phyloP scores from a whole-genome alignment of 768 basidiomycete genomes.

The Xerocomus spinulosus region DNA sequence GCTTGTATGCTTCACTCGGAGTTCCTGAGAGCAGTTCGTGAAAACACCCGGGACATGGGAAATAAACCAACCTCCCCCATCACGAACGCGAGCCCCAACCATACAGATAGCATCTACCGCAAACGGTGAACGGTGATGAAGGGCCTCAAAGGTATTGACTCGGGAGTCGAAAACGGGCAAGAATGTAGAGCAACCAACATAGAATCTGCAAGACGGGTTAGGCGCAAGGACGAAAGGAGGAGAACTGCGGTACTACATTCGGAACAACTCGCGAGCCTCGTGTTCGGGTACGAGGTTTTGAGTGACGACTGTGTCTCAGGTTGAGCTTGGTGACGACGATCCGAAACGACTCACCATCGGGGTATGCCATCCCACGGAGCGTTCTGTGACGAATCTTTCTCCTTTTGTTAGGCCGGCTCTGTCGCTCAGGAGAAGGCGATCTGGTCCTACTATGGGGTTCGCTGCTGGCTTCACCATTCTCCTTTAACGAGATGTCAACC shows the following conservation, averaged over 20 bases:
- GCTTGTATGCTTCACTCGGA: conserved; percentile 62
- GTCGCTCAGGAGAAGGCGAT: conserved; percentile 68
- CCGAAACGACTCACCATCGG: conserved; percentile 54
- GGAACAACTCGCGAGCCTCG: conserved; percentile 83
- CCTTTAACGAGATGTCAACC: conserved; percentile 38
- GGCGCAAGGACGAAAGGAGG: conserved; percentile 9
- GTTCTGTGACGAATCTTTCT: conserved; percentile 65
- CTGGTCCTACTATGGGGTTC: conserved; percentile 73
- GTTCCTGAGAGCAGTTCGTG: conserved; percentile 44
- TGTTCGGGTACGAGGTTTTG: conserved; percentile 76
- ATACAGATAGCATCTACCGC: conserved; percentile 91
- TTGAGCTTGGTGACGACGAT: not conserved
- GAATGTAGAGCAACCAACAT: conserved; percentile 88
- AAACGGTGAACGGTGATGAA: conserved; percentile 89
- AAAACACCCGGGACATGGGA: not conserved
- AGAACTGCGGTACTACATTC: conserved; percentile 48
- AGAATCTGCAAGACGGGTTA: conserved; percentile 54
- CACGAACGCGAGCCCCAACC: conserved; percentile 86
- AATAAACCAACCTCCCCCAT: conserved; percentile 69
- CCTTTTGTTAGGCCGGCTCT: conserved; percentile 63
- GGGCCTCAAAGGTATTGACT: conserved; percentile 79
- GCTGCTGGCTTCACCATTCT: conserved; percentile 67
- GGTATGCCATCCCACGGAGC: conserved; percentile 58
- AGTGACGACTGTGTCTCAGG: conserved; percentile 58
- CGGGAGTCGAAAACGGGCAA: conserved; percentile 80